Base-by-base conservation (phyloP, 495 filamentous ascomycete genomes). In the Neurospora sp. region DNA sequence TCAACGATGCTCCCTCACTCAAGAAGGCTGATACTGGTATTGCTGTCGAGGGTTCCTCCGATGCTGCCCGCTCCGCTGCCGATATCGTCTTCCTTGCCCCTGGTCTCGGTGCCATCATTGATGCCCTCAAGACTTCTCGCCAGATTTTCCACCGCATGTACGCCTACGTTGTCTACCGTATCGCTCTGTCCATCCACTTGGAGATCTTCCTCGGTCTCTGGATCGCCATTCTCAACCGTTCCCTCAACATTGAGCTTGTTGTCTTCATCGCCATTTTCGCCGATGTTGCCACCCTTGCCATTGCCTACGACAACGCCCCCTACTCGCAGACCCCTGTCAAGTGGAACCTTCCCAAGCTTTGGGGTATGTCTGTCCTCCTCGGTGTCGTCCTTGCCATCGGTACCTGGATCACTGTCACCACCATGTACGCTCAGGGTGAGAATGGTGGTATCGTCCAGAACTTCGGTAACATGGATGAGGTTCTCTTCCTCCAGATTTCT, bases 121-220 rank as follows among this genome's bases (percentile, higher is more conserved):
- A 96, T 79, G 93, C 94, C 74, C 88, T 97, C 81, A 97, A 97
- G 86, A 95, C 91, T 75, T 96, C 94, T 35, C 92, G 94, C 78
- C 94, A 96, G 80, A 97, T 97, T 79, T 97, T 97, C 88, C 93
- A 96, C 82, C 93, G 94, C 75, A 97, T 97, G 94, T 94, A 97
- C 85, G 91, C 94, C 45, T 97, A 97, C 85, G 92, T 97, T 77
- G 91, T 96, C 75, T 97, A 97, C 86, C 93, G 94, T 86, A 97
- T 97, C 78, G 94, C 94, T 20, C 84, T 97, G 78, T 96, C 94
- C 3, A 88, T 97, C 70, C 94, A 97, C 78, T 86, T 97, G 80
- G 91, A 94, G 82, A 89, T 95, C 78, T 97, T 93, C 84, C 88
- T 97, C 68, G 94, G 93, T 78, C 87, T 96, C 68, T 96, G 93